Base-by-base conservation (phyloP, 257 asterid genomes). In the Handroanthus guayacan region DNA sequence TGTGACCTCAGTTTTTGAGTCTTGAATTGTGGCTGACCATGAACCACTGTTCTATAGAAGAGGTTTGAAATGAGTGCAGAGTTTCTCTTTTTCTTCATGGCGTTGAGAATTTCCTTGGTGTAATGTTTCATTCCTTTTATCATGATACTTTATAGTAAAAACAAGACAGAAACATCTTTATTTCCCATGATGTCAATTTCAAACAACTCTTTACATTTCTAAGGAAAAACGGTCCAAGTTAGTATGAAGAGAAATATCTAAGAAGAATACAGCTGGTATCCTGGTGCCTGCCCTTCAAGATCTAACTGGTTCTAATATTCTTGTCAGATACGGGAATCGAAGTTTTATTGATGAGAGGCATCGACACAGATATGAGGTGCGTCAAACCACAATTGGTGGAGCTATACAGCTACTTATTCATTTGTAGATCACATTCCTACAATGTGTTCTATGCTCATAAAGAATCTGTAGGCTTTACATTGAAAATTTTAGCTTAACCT, bases 361-460 rank as follows among this genome's bases (percentile, higher is more conserved):
- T 80, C 92, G 98, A 55, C 98, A 94, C 82, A 87, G 98, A 92
- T 94, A 94, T 65, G 98, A 94, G 98, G 98, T 94, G 77, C 43
- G 57, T 75, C 43, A 75, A 75, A 78, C 58, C 51, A 76, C n/a
- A 61, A 54, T 44, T 41, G 56, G 61, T 75, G 77, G 68, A 63
- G 55, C 58, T 69, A 61, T 67, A 45, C 51, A 1, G n/a, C 47
- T 50, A 48, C 20, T n/a, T 69, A 12, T 6, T 62, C 69, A 34
- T 80, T 37, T 57, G 72, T 61, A 36, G 54, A 63, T 78, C 55
- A n/a, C 50, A 11, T 34, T 56, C 50, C 47, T 48, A n/a, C 37
- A 34, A 4, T 47, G 16, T 43, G 6, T 8, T 76, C 75, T 34
- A 36, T 74, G 45, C 44, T 62, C 34, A 18, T 44, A 51, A 62